Evolutionary conservation across 352 stramenopile genomes (phyloP), one percentile per base, ranked within the genome.

Genomic region (Ophiocytium majus): DNA sequence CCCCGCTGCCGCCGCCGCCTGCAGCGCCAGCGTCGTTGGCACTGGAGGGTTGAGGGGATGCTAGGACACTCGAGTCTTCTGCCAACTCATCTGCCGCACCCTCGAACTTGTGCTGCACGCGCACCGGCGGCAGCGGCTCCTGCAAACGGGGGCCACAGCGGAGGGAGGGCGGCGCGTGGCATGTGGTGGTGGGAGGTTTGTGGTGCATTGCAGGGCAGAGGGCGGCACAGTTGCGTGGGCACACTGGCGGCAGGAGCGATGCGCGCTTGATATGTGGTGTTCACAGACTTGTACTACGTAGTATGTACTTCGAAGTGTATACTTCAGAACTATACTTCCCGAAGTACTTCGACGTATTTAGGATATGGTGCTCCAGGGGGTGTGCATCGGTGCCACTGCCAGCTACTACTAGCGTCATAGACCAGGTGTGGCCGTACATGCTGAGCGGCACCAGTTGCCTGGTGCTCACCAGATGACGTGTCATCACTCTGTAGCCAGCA

Each of bases 31-130:
- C n/a, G 43, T 5, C 5, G 43, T 57, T 57, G 43, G 43, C 14
- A 57, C 43, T n/a, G 43, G 43, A 57, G 43, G 43, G 14, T 14
- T 5, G 5, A 14, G 43, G 5, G 43, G 5, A 5, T 57, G 43
- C 43, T 57, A 14, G 14, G n/a, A n/a, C n/a, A 57, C 5, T 14
- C 5, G 43, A 5, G 43, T 57, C 43, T 14, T 57, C 43, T 5
- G 14, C 14, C 43, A 76, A 17, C 64, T 76, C 64, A 14, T 76
- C 64, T 76, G 5, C 64, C 34, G 64, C 64, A 10, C 64, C 64
- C 34, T 76, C 64, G 17, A 76, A 76, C 64, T 76, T 76, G 64
- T 76, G 64, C 64, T 76, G 64, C 64, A 76, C 64, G 5, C 64
- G 5, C 31, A 76, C 34, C 5, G 64, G 64, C 34, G 64, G 43